Evolutionary conservation across 768 basidiomycete genomes (phyloP), one percentile per base, ranked within the genome.

Genomic region (Boletus pseudopeckii): DNA sequence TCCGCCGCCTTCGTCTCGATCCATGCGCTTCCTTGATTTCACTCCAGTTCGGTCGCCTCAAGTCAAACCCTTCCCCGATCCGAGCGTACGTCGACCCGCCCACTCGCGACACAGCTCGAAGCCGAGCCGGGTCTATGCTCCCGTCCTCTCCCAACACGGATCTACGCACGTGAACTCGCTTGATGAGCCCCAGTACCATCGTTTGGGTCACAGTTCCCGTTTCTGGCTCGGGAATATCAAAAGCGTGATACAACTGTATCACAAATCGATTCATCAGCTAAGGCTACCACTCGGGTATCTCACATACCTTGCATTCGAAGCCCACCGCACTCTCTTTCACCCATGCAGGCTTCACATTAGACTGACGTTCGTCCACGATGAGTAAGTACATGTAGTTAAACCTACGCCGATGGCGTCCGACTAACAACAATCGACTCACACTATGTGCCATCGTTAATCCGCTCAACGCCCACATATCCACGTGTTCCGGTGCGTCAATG

Each of bases 401-500:
- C 20, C 38, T 34, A 32, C 30, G 22, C 33, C 52, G 39, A 45
- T 43, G 39, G 44, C 28, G 44, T 50, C 41, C 39, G 42, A 44
- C 43, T 28, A 51, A 51, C 18, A 60, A 42, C n/a, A 46, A 42
- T 40, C 20, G 30, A 66, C 80, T 66, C 63, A 85, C 82, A 54
- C 83, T 83, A 20, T 72, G 67, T 60, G 74, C 76, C 66, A 68
- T 74, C 5, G 78, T 82, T 50, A 85, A 68, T 26, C 85, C 85
- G 56, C 81, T 81, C 49, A 85, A 67, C 41, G 75, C 68, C 85
- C 84, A 87, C 68, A 85, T 82, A 60, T 80, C 74, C 28, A 75
- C 72, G 41, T 76, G 66, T 5, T 72, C 72, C 40, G 82, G 82
- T 15, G 81, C 75, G 52, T 85, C 82, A 22, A 81, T 74, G 8